A percentile compares a stretch with the other conserved stretches of the same genome.
phyloP scores from a whole-genome alignment of 441 rosid genomes.

The Macaranga tanarius region DNA sequence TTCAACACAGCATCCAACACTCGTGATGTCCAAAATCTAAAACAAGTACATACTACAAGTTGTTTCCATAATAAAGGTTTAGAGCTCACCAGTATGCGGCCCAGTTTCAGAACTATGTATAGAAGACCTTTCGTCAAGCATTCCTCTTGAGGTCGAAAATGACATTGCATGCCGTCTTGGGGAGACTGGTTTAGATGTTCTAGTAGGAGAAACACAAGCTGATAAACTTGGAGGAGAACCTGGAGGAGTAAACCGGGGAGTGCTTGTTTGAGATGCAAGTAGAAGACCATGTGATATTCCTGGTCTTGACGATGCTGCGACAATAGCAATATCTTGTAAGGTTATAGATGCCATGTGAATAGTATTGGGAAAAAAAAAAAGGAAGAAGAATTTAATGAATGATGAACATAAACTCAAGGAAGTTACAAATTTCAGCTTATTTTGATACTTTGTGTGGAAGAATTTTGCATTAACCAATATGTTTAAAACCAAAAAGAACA shows the following conservation, averaged over 20 bases:
- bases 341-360: too few relatives aligned
- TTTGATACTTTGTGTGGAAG: background rate
- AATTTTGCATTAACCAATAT: background rate
- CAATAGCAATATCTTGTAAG: conserved; percentile 15
- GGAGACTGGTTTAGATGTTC: conserved; percentile 65
- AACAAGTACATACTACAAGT: conserved; percentile 8
- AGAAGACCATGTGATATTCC: conserved; percentile 41
- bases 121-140: conserved; percentile 68
- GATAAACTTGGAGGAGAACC: conserved; percentile 74
- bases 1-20: background rate
- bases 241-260: conserved; percentile 80
- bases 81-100: conserved; percentile 58
- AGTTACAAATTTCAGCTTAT: background rate
- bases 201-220: conserved; percentile 69
- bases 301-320: conserved; percentile 51
- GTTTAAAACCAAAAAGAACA: conserved; percentile 12
- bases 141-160: conserved; percentile 66
- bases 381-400: too few relatives aligned
- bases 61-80: conserved; percentile 12
- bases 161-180: conserved; percentile 75
- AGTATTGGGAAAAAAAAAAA: too few relatives aligned
- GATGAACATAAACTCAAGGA: background rate
- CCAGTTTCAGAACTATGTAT: conserved; percentile 54
- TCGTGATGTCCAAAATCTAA: conserved; percentile 1
- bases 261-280: conserved; percentile 57